These are phyloP conservation scores for Blastobotrys arbuscula DNA, from an alignment of 1,139 yeast genomes.

Conservation along the genomic window DNA sequence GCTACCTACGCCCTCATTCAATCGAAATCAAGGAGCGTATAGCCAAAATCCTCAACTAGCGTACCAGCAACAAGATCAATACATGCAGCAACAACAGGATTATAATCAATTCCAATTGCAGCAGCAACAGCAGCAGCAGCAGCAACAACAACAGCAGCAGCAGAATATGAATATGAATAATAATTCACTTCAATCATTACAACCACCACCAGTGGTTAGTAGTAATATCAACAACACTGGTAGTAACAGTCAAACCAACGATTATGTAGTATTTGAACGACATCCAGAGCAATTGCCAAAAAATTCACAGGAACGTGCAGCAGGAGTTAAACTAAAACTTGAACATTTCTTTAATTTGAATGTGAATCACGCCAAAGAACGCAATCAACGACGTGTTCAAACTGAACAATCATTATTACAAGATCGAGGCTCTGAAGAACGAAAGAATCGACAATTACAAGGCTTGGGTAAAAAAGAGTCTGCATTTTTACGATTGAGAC, in stretches of 20 bases:
- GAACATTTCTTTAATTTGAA: constrained; percentile 65
- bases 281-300: constrained; percentile 68
- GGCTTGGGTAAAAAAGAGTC: constrained; percentile 64
- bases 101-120: constrained; percentile 5
- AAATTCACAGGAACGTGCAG: constrained; percentile 55
- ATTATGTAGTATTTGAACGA: constrained; percentile 72
- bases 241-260: constrained; percentile 18
- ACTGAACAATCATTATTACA: constrained; percentile 52
- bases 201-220: constrained; percentile 18
- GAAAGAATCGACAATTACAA: constrained; percentile 59
- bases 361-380: constrained; percentile 66
- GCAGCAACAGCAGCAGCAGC: constrained; percentile 7
- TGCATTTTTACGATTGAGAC: constrained; percentile 55
- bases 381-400: constrained; percentile 62
- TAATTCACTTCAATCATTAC: constrained; percentile 12
- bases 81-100: constrained; percentile 8
- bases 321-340: constrained; percentile 55
- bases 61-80: constrained; percentile 11
- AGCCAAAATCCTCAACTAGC: constrained; percentile 13
- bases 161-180: constrained; percentile 8
- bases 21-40: constrained; percentile 13
- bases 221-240: constrained; percentile 15
- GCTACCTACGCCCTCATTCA: constrained; percentile 13
- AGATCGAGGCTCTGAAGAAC: constrained; percentile 61
- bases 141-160: constrained; percentile 14